phyloP scores from a whole-genome alignment of 2,329 filamentous ascomycete species.

The Verticillium dahliae region DNA sequence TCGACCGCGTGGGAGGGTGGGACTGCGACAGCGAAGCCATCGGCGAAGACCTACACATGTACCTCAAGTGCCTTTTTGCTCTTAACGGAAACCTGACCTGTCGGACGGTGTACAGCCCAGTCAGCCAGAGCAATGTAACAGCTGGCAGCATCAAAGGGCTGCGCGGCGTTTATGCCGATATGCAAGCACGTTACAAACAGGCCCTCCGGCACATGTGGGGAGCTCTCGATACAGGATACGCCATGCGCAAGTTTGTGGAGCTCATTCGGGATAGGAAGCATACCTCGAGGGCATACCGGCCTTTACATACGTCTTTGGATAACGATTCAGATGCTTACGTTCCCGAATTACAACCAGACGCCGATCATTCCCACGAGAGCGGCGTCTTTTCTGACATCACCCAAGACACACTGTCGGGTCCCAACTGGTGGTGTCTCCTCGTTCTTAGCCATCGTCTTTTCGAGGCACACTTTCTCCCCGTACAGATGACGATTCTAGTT shows the following conservation, averaged over 20 bases:
- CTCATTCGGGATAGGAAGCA: conserved; percentile 52
- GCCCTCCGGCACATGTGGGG: conserved; percentile 73
- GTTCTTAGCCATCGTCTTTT: conserved; percentile 62
- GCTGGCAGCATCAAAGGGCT: conserved; percentile 48
- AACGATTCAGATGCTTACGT: conserved; percentile 40
- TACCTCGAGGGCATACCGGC: conserved; percentile 47
- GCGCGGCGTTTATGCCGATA: conserved; percentile 47
- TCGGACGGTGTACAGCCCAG: conserved; percentile 58
- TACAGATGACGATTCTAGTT: conserved; percentile 60
- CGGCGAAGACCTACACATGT: conserved; percentile 73
- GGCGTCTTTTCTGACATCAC: conserved; percentile 50
- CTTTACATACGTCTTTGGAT: conserved; percentile 45
- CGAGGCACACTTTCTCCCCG: conserved; percentile 66
- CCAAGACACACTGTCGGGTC: conserved; percentile 41
- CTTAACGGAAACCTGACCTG: conserved; percentile 63
- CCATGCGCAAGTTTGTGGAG: conserved; percentile 50
- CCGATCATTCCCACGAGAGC: conserved; percentile 35
- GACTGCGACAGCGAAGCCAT: conserved; percentile 65
- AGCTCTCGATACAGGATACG: conserved; percentile 61
- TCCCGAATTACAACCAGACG: conserved; percentile 34
- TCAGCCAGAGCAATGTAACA: conserved; percentile 67
- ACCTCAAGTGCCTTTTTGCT: conserved; percentile 71
- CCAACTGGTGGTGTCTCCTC: conserved; percentile 49
- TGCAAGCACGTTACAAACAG: conserved; percentile 63
- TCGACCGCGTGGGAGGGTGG: conserved; percentile 66